These are phyloP conservation scores for Aspergillus sparsus DNA, from an alignment of 495 filamentous ascomycete species.

Conservation along the genomic window DNA sequence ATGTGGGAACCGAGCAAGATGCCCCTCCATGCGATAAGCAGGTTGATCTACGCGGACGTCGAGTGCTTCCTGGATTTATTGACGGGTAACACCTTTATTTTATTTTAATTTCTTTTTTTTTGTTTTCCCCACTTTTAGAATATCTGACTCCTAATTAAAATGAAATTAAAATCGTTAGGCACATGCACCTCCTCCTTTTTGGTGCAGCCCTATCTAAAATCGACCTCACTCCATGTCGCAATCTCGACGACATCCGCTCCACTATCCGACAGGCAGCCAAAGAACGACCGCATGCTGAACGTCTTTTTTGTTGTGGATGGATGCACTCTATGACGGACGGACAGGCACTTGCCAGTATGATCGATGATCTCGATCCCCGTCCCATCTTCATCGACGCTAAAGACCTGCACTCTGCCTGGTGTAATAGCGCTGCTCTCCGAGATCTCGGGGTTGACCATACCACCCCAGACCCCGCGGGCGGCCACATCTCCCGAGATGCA, in stretches of 20 bases:
- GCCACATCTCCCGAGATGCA: slow-evolving; percentile 53
- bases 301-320: slow-evolving; percentile 61
- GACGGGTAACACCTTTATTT: slow-evolving; percentile 51
- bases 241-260: slow-evolving; percentile 52
- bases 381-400: slow-evolving; percentile 64
- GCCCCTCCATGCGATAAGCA: slow-evolving; percentile 16
- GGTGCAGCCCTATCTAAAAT: slow-evolving; percentile 60
- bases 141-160: background rate
- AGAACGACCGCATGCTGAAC: slow-evolving; percentile 43
- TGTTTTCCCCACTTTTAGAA: background rate
- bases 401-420: slow-evolving; percentile 64
- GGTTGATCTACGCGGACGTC: slow-evolving; percentile 45
- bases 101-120: background rate
- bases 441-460: slow-evolving; percentile 50
- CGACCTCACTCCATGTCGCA: slow-evolving; percentile 51
- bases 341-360: slow-evolving; percentile 46
- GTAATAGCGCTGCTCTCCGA: slow-evolving; percentile 53
- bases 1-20: slow-evolving; percentile 43
- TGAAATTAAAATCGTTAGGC: slow-evolving; percentile 15
- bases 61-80: slow-evolving; percentile 60
- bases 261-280: slow-evolving; percentile 49
- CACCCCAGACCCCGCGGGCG: slow-evolving; percentile 54
- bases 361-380: slow-evolving; percentile 53
- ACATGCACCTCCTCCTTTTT: slow-evolving; percentile 60
- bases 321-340: slow-evolving; percentile 60